Base-by-base conservation (phyloP, 352 stramenopile genomes). In the Phytopythium chamaehyphon region DNA sequence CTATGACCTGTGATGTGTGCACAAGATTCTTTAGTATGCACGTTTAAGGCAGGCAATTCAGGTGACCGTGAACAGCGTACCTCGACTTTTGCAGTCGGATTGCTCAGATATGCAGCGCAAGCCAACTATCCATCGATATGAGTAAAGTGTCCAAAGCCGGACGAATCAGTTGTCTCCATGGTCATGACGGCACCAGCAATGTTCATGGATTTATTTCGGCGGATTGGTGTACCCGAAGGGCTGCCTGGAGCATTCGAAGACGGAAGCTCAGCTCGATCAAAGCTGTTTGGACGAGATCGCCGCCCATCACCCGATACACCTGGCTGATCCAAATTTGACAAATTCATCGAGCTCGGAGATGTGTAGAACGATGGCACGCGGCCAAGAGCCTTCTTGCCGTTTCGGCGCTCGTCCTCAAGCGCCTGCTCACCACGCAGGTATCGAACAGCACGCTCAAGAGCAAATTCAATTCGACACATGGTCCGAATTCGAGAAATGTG, bases 381-480 rank as follows among this genome's bases (percentile, higher is more conserved):
- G 16, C 78, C 83, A 12, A 94, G 71, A 16, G 72, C 76, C 55
- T 86, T 90, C 14, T 80, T 73, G 23, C 83, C 84, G 33, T 76
- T 78, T 40, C 66, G 66, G 46, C 79, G 67, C 50, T 90, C 82
- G 47, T 95, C 84, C 51, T 90, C 80, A 3, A 93, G 64, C 11
- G 82, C 80, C 73, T 92, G 81, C 37, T 94, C 83, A 38, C 83
- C 83, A 36, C 82, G 69, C 53, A 94, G 60, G 47, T 90, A 92
- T 19, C 84, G 67, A 37, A 93, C 82, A 21, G 86, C 83, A 23
- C 80, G 73, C 73, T 99, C 96, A 3, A 99, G 81, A 15, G 92
- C 96, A 65, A 98, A 91, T 64, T 99, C 97, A 40, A 98, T 92
- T 40, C 93, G 90, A 59, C 96, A 98, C 80, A 98, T 97, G 42